These are phyloP conservation scores for Hyparrhenia diplandra DNA, from an alignment of 176 grass and related monocot species.

Conservation along the genomic window DNA sequence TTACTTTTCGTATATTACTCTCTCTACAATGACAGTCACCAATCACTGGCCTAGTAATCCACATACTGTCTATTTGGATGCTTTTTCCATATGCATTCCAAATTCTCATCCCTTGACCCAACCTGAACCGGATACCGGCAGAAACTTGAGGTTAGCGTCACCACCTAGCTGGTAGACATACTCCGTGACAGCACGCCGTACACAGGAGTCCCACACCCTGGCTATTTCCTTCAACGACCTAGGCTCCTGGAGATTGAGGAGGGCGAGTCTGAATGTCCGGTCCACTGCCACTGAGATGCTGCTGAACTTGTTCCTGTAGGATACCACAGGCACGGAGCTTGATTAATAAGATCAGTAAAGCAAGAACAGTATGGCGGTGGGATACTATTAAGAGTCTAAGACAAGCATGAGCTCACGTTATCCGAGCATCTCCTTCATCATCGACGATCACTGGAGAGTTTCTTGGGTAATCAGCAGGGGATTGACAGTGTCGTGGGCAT, in stretches of 20 bases:
- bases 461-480: constrained; percentile 17
- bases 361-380: not conserved
- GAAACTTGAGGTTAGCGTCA: not conserved
- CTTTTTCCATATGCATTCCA: not conserved
- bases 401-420: not conserved
- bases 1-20: too few relatives aligned
- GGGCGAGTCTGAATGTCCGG: not conserved
- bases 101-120: not conserved
- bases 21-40: not conserved
- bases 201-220: constrained; percentile 2
- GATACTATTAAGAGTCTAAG: not conserved
- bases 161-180: not conserved
- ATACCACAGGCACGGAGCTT: not conserved
- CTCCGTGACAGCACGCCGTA: not conserved
- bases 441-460: constrained; percentile 17
- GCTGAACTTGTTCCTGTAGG: not conserved
- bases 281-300: not conserved
- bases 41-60: not conserved
- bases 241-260: not conserved
- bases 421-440: not conserved
- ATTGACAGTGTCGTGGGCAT: not conserved
- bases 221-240: not conserved
- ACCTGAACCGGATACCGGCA: not conserved
- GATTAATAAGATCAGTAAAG: not conserved
- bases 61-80: not conserved